Evolutionary conservation across 805 yeast genomes (phyloP).

Genomic region (Candida nanaspora): DNA sequence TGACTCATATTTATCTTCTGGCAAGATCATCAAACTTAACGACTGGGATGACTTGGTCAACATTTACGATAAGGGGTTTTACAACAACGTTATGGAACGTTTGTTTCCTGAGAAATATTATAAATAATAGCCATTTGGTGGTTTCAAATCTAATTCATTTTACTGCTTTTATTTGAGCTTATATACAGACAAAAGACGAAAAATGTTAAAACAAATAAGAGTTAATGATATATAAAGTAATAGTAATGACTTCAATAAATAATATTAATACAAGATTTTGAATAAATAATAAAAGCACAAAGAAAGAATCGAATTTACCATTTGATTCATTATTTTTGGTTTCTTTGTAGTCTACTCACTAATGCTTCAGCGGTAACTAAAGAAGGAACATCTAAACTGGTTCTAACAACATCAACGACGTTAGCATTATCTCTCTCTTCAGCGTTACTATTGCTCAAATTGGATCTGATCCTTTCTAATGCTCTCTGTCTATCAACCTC

Average conservation of each 20-base stretch:
- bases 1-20: conserved; percentile 3
- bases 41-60: conserved; percentile 32
- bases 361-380: conserved; percentile 28
- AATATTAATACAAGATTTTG: too few relatives aligned
- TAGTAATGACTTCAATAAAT: neutral
- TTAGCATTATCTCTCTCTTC: conserved; percentile 13
- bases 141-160: too few relatives aligned
- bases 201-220: too few relatives aligned
- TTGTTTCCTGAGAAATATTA: conserved; percentile 14
- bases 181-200: neutral
- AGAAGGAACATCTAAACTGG: conserved; percentile 32
- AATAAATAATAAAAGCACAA: too few relatives aligned
- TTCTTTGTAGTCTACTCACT: conserved; percentile 15
- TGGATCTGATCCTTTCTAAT: conserved; percentile 11
- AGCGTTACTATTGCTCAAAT: conserved; percentile 7
- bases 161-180: neutral
- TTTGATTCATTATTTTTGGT: too few relatives aligned
- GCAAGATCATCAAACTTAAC: conserved; percentile 9
- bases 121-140: too few relatives aligned
- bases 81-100: conserved; percentile 30
- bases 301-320: too few relatives aligned
- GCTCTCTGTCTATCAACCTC: conserved; percentile 9
- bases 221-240: neutral
- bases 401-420: conserved; percentile 22
- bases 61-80: conserved; percentile 44